Base-by-base conservation (phyloP, 1,284 basidiomycete species). In the Malassezia slooffiae region DNA sequence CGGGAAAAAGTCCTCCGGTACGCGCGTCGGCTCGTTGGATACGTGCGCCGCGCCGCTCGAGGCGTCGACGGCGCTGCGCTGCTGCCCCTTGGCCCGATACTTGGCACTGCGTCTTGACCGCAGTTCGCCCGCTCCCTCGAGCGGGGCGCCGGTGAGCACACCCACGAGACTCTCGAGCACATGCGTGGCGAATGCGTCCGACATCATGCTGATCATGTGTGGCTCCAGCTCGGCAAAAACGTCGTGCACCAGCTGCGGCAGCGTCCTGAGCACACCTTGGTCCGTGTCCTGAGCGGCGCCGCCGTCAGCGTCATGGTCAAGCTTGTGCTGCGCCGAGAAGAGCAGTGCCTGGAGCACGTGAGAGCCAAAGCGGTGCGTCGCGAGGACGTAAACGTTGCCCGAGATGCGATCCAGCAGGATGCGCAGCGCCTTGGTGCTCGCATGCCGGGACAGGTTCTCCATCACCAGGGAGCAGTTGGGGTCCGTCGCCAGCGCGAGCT, bases 281-380 rank as follows among this genome's bases (percentile, higher is more conserved):
- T 29, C 26, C 8, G 26, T 11, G 11, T 11, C 22, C n/a, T n/a
- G n/a, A 2, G 34, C 21, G 3, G 35, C n/a, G 3, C 23, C 11
- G 16, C 23, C 12, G 22, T 15, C n/a, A 2, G 30, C 13, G 12
- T 19, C 22, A 3, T 16, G 16, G 13, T 42, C 16, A 5, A 48
- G 11, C 12, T 21, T 27, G 12, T 19, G 15, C 16, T 48, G 46
- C 10, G 22, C 19, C 1, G 46, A 43, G 29, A 50, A 37, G 5
- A 69, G 43, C 27, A 61, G 28, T 2, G 60, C 49, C n/a, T 66
- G 54, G 5, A 69, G 41, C 16, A 67, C 62, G 50, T 69, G 66
- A 3, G 61, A 64, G 20, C 59, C 66, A 31, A 60, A 69, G n/a
- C 66, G 46, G 36, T 69, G 66, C 11, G 43, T 46, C 16, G 60